Percentiles rank a stretch among this genome's conserved stretches.
These are phyloP conservation scores for Penicillium rolfsii DNA, from an alignment of 2,329 filamentous ascomycete species.

Conservation along the genomic window DNA sequence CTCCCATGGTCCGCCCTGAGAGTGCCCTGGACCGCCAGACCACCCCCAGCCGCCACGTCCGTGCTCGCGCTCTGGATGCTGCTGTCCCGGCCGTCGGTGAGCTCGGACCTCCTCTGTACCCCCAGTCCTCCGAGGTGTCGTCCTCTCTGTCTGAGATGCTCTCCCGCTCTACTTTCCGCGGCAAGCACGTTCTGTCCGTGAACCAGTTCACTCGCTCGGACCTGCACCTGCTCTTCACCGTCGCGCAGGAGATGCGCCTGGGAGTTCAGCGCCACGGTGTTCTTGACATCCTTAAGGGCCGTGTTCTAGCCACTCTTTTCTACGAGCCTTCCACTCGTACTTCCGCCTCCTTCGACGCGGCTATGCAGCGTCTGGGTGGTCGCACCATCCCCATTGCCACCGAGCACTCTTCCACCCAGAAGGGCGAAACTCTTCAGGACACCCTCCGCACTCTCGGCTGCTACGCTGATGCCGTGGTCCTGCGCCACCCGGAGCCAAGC, in stretches of 20 bases:
- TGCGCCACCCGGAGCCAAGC: conserved; percentile 84
- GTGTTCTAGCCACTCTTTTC: conserved; percentile 89
- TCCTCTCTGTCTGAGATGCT: conserved; percentile 71
- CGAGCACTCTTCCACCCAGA: conserved; percentile 82
- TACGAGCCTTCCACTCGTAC: conserved; percentile 97
- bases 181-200: conserved; percentile 87
- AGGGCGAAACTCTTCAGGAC: conserved; percentile 92
- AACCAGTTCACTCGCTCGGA: conserved; percentile 86
- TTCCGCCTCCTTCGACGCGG: conserved; percentile 92
- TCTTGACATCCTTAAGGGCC: conserved; percentile 81
- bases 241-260: conserved; percentile 96
- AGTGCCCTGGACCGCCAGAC: conserved; percentile 43
- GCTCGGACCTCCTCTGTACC: conserved; percentile 46
- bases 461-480: conserved; percentile 93
- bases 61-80: conserved; percentile 31
- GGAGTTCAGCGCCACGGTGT: conserved; percentile 92
- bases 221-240: conserved; percentile 90
- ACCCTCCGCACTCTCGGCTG: conserved; percentile 90
- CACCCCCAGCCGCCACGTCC: conserved; percentile 40
- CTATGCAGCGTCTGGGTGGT: conserved; percentile 96
- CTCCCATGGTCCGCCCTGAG: conserved; percentile 46
- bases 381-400: conserved; percentile 81
- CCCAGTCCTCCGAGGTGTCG: conserved; percentile 57
- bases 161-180: conserved; percentile 81
- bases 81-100: conserved; percentile 39